Percentiles rank a stretch among this genome's conserved stretches.
Conservation (phyloP, 768 basidiomycete genomes). For the Polyporus arcularius region DNA sequence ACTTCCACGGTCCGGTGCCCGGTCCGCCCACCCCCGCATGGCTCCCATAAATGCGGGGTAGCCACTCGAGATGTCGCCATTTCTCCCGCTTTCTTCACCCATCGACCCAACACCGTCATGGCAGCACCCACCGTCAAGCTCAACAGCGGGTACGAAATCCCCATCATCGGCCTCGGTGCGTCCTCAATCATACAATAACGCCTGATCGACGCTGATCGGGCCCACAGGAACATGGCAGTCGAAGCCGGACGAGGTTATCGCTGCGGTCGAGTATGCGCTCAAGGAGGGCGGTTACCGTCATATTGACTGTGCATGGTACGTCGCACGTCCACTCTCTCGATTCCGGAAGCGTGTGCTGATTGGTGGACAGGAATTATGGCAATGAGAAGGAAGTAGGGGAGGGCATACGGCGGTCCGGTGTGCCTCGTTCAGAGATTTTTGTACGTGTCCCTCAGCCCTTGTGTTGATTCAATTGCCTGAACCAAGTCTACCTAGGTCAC, state of each 20-base stretch:
- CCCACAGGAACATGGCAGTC: constrained; percentile 78
- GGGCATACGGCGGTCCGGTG: constrained; percentile 75
- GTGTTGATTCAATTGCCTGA: too few species aligned
- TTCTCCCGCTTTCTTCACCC: background rate
- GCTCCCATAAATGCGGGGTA: too few species aligned
- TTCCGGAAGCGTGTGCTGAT: background rate
- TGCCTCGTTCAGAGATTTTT: constrained; percentile 74
- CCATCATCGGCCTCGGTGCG: constrained; percentile 59
- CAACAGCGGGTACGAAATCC: constrained; percentile 60
- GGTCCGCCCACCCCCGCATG: background rate
- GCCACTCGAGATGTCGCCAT: background rate
- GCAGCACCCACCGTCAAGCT: constrained; percentile 51
- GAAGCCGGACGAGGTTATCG: constrained; percentile 65
- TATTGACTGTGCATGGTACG: constrained; percentile 67
- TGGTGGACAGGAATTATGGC: constrained; percentile 51
- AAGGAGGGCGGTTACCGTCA: constrained; percentile 75
- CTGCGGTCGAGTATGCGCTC: constrained; percentile 74
- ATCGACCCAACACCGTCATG: constrained; percentile 12
- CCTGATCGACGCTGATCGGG: constrained; percentile 6
- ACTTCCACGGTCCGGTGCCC: background rate
- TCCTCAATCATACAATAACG: too few species aligned
- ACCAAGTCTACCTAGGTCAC: constrained; percentile 51
- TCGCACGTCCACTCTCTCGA: background rate
- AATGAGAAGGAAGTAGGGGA: constrained; percentile 86
- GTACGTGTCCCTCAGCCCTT: too few species aligned